Evolutionary conservation across 2,329 filamentous ascomycete genomes (phyloP).

Genomic region (Cladosporium oxysporum): DNA sequence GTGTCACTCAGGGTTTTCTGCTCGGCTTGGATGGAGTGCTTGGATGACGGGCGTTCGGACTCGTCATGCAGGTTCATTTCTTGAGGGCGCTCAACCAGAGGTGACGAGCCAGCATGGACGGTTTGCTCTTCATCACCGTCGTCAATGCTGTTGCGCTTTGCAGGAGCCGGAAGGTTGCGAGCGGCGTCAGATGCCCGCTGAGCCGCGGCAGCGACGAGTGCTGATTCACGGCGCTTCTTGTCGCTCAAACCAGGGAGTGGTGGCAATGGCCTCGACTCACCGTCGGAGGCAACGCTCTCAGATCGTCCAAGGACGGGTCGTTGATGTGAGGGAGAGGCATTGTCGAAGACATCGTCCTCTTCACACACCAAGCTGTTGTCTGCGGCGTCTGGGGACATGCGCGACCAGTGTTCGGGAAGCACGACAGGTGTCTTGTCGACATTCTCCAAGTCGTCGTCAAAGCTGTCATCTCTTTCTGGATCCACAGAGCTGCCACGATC

Average conservation of each 20-base stretch:
- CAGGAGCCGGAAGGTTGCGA: slow-evolving; percentile 71
- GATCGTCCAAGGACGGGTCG: slow-evolving; percentile 63
- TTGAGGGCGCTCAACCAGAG: slow-evolving; percentile 35
- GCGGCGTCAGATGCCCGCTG: slow-evolving; percentile 69
- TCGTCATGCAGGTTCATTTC: slow-evolving; percentile 29
- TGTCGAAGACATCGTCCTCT: slow-evolving; percentile 68
- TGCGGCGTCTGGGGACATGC: slow-evolving; percentile 67
- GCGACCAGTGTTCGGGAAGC: slow-evolving; percentile 94
- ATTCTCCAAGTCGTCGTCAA: slow-evolving; percentile 92
- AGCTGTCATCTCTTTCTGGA: slow-evolving; percentile 73
- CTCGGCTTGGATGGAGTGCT: background rate
- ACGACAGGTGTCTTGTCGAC: slow-evolving; percentile 97
- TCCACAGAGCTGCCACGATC: slow-evolving; percentile 61
- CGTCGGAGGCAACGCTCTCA: slow-evolving; percentile 75
- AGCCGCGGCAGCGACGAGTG: slow-evolving; percentile 63
- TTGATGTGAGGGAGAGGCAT: slow-evolving; percentile 49
- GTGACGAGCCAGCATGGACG: slow-evolving; percentile 54
- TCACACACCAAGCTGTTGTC: slow-evolving; percentile 55
- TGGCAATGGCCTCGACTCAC: slow-evolving; percentile 80
- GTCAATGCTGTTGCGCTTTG: slow-evolving; percentile 68
- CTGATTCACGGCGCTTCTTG: slow-evolving; percentile 53
- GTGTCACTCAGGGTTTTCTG: slow-evolving; percentile 26
- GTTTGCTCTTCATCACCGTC: slow-evolving; percentile 51
- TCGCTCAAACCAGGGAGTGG: slow-evolving; percentile 68
- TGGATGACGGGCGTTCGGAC: background rate